A percentile compares a stretch with the other conserved stretches of the same genome.
Conservation (phyloP, 371 early-diverging fungal genomes). For the Funneliformis caledonium region DNA sequence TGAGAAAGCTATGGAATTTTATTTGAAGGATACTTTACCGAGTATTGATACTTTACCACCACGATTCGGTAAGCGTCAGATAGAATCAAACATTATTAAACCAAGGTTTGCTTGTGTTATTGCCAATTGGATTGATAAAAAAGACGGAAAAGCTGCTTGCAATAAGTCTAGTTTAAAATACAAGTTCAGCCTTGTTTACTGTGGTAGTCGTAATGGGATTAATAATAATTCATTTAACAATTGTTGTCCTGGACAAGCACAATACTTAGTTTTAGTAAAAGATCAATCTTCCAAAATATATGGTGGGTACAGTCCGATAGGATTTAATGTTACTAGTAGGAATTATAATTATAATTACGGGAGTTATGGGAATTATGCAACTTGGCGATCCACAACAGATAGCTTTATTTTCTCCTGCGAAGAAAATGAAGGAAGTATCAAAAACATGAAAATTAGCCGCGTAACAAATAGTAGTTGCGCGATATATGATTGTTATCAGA, state of each 20-base stretch:
- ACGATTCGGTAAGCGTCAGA: neutral
- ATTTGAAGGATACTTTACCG: neutral
- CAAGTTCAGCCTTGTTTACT: neutral
- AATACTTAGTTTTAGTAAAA: neutral
- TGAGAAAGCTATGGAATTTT: neutral
- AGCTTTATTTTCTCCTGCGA: no score
- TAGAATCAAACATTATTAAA: conserved; percentile 18
- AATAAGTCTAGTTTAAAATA: neutral
- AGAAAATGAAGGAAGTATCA: no score
- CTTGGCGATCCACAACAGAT: no score
- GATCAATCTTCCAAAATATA: neutral
- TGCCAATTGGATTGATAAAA: no score
- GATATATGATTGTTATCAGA: no score
- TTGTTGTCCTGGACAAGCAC: no score
- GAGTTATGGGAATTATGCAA: no score
- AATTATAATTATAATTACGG: no score
- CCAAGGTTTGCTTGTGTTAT: neutral
- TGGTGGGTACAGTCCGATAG: neutral
- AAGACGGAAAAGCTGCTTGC: no score
- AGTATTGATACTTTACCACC: no score
- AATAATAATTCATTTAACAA: neutral
- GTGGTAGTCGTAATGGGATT: neutral
- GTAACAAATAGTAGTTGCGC: no score
- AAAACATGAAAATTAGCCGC: no score
- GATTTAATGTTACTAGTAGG: neutral